A percentile compares a stretch with the other conserved stretches of the same genome.
These are phyloP conservation scores for Sclerotinia borealis DNA, from an alignment of 2,329 filamentous ascomycete species.

Conservation along the genomic window DNA sequence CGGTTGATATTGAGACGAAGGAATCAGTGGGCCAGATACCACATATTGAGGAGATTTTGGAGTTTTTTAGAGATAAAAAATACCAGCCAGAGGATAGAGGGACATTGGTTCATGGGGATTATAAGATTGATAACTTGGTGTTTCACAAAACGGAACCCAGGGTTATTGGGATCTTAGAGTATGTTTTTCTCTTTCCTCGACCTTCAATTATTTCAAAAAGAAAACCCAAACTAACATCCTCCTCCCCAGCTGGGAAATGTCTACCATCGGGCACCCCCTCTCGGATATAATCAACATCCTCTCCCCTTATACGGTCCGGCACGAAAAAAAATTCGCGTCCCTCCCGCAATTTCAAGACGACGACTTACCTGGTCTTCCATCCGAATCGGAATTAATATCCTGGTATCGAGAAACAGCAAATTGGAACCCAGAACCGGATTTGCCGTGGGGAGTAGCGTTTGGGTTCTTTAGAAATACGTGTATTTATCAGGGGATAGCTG, in stretches of 20 bases:
- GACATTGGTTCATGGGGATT: constrained; percentile 87
- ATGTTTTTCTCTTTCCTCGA: constrained; percentile 30
- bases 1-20: constrained; percentile 70
- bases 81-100: constrained; percentile 71
- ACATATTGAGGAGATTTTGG: constrained; percentile 72
- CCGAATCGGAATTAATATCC: constrained; percentile 48
- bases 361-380: constrained; percentile 49
- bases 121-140: constrained; percentile 87
- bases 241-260: constrained; percentile 78
- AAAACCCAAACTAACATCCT: not conserved
- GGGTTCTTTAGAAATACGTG: constrained; percentile 54
- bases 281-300: constrained; percentile 82
- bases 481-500: constrained; percentile 84
- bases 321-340: constrained; percentile 28
- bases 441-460: constrained; percentile 57
- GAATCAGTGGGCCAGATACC: constrained; percentile 75
- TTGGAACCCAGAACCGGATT: constrained; percentile 62
- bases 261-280: constrained; percentile 91
- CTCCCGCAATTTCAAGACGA: constrained; percentile 36
- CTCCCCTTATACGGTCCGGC: constrained; percentile 38
- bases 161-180: constrained; percentile 90
- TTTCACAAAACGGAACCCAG: constrained; percentile 84
- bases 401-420: constrained; percentile 66
- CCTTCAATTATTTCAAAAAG: not conserved
- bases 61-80: constrained; percentile 65